Base-by-base conservation (phyloP, 176 grass and related monocot genomes). In the Thalia dealbata region DNA sequence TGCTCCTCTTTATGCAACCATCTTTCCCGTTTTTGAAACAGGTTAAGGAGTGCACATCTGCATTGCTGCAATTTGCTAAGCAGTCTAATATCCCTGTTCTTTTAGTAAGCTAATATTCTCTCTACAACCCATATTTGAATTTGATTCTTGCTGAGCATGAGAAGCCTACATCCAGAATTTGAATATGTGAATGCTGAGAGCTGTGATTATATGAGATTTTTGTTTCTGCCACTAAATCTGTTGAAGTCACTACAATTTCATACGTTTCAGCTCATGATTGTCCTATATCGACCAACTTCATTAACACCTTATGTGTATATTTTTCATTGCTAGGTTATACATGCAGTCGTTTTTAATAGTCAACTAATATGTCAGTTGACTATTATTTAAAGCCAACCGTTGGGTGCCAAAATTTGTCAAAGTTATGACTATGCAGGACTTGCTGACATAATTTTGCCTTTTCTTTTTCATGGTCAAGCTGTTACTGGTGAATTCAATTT, bases 31-130 rank as follows among this genome's bases (percentile, higher is more conserved):
- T 52, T 86, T 75, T 51, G 54, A 12, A 54, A 77, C 78, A 97
- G 93, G 87, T 97, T 29, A 97, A 87, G 81, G 93, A 97, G 82
- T 92, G 89, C 74, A 92, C 93, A 22, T 90, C 89, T 58, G 87
- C 93, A 22, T 81, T 97, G 54, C 82, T 97, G 72, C 82, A 85
- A 73, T 97, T 97, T 77, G 93, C 93, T 28, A 97, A 97, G 84
- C 30, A 90, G 64, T 88, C 89, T 32, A 92, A 88, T 81, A 90
- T 97, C 41, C 93, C 93, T 71, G 87, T 97, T 81, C 82, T 97
- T 73, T 81, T 97, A 81, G 93, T 97, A 82, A 87, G 84, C 79
- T 69, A 59, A 54, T 52, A 5, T 48, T 64, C 3, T 61, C 13
- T 62, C 70, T 23, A 59, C 29, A 32, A 10, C 7, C 52, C 29